Evolutionary conservation across 2,329 filamentous ascomycete species (phyloP), one percentile per base, ranked within the genome.

Genomic region (Aspergillus novoparasiticus): DNA sequence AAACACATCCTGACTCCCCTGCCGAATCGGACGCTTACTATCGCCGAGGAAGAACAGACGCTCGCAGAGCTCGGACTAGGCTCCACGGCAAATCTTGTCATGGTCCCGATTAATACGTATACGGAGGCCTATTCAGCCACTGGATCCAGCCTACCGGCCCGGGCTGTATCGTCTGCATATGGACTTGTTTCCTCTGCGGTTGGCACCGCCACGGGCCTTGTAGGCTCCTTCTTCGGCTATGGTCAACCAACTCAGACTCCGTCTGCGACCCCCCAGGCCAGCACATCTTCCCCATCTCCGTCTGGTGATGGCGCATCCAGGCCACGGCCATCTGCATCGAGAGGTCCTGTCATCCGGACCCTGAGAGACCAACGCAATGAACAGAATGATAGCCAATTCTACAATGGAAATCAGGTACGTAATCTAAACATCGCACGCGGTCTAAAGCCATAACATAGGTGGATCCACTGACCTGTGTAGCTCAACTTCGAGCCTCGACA

Each of bases 351-450:
- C 45, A 77, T 85, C 30, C 78, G 83, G 57, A 87, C 85, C 0
- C 76, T 89, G 60, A 78, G 80, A 66, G 86, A 89, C 63, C 80
- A 84, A 45, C 80, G 84, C 23, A 81, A 86, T 64, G 81, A 83
- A 45, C 82, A 82, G 59, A 78, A 85, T 60, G 84, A 89, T 66
- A 85, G 88, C 51, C 90, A 96, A 72, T 86, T 96, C 54, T 97
- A 97, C 74, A 97, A 97, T 72, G 94, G 94, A 1, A 97, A 97
- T 73, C 92, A 92, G 75, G 91, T 94, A 82, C 78, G 87, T 80
- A 11, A 6, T 48, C 16, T 41, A 5, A 39, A 48, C 12, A 16
- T 14, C 32, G 16, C 19, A 28, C 28, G 2, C 21, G 5, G 34
- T 16, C 21, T 45, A 14, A n/a, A 46, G 2, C 4, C 14, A 23